Percentiles rank a stretch among this genome's conserved stretches.
phyloP scores from a whole-genome alignment of 306 rosid species.

The Rosa lucieae region DNA sequence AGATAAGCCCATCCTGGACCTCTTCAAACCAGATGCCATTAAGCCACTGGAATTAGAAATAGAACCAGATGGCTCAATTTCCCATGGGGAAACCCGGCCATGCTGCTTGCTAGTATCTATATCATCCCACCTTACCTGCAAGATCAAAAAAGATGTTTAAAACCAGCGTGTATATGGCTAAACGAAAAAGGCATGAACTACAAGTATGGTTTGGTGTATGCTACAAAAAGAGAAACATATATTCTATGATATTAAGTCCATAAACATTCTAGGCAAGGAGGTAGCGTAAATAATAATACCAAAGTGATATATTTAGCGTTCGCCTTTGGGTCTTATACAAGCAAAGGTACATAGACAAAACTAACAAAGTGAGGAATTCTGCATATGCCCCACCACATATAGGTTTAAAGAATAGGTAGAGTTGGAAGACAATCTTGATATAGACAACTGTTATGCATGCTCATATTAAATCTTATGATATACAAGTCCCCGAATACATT shows the following conservation, averaged over 20 bases:
- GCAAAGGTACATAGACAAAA: background rate
- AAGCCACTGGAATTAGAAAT: conserved; percentile 55
- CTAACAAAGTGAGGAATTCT: background rate
- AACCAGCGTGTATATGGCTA: background rate
- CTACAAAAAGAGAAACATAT: background rate
- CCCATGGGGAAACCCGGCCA: conserved; percentile 99
- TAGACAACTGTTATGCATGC: background rate
- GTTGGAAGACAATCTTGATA: background rate
- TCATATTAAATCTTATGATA: background rate
- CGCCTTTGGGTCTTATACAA: background rate
- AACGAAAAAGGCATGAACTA: background rate
- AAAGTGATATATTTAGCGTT: background rate
- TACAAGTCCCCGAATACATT: background rate
- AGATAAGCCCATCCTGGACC: conserved; percentile 70
- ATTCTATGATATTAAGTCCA: background rate
- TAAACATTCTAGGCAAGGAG: background rate
- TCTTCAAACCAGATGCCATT: conserved; percentile 72
- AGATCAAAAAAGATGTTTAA: background rate
- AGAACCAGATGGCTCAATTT: conserved; percentile 84
- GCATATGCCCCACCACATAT: background rate
- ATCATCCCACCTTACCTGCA: conserved; percentile 97
- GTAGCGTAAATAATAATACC: background rate
- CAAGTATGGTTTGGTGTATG: background rate
- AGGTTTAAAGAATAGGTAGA: background rate
- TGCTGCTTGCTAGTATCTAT: conserved; percentile 65